phyloP scores from a whole-genome alignment of 768 basidiomycete genomes.

The Leccinum boreale region DNA sequence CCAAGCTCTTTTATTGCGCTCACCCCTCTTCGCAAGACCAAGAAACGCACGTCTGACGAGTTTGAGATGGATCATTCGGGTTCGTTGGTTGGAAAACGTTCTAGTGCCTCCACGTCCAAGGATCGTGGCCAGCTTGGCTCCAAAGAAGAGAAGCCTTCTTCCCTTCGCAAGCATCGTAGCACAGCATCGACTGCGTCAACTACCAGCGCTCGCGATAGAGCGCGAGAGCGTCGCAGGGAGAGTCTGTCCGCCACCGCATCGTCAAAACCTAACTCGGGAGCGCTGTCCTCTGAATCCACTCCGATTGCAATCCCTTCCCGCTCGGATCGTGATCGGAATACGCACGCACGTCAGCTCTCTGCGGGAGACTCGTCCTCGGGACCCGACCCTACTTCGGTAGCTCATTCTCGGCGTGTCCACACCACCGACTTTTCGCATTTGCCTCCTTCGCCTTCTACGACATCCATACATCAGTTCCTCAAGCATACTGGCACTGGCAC shows the following conservation, averaged over 20 bases:
- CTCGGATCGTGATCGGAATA: constrained; percentile 31
- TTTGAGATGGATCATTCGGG: constrained; percentile 78
- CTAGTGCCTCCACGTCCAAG: constrained; percentile 29
- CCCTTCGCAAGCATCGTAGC: constrained; percentile 67
- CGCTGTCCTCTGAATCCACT: constrained; percentile 15
- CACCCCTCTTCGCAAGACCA: constrained; percentile 49
- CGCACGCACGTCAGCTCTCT: constrained; percentile 66
- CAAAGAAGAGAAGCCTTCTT: constrained; percentile 50
- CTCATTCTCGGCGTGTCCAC: constrained; percentile 56
- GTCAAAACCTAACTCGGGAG: constrained; percentile 25
- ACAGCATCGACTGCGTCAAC: constrained; percentile 52
- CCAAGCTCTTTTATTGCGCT: constrained; percentile 59
- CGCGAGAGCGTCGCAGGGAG: constrained; percentile 55
- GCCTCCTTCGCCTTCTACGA: constrained; percentile 88
- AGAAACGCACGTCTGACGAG: constrained; percentile 79
- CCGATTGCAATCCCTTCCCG: constrained; percentile 24
- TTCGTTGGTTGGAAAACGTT: constrained; percentile 50
- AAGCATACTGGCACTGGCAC: constrained; percentile 47
- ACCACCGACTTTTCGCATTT: constrained; percentile 84
- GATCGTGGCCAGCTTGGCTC: constrained; percentile 22
- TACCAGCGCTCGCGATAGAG: constrained; percentile 38
- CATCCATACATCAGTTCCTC: constrained; percentile 82
- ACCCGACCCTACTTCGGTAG: constrained; percentile 41
- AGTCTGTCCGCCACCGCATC: constrained; percentile 41
- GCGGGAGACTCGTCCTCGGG: constrained; percentile 65